Base-by-base conservation (phyloP, 768 basidiomycete genomes). In the Leccinum uliginosum region DNA sequence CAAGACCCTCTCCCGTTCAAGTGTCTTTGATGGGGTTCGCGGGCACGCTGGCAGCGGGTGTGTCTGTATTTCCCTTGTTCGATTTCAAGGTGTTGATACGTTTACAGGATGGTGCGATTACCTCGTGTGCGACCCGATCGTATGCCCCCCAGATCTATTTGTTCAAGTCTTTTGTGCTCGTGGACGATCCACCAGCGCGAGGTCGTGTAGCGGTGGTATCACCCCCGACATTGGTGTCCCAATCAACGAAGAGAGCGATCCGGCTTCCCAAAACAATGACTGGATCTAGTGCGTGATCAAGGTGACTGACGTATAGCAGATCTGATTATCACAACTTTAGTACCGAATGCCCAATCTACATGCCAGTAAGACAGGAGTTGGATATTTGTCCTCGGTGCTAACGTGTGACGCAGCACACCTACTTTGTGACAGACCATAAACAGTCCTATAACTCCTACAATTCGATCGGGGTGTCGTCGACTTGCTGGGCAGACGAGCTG, bases 21-120 rank as follows among this genome's bases (percentile, higher is more conserved):
- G 68, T 81, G 51, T 77, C 77, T 35, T 62, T 78, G 19, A 80
- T 81, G 74, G 80, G 80, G 17, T 81, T 77, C 51, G 80, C 80
- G 5, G 79, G 80, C 15, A 80, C 80, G 4, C 59, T 80, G 10
- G 74, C 66, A 51, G 74, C 75, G 2, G 72, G 76, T 63, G 50
- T 40, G 69, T 57, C 53, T 52, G 15, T 11, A 12, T 32, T 57
- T 51, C 29, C 15, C 14, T 53, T 10, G 5, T 50, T 29, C 5
- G 21, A 3, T 26, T 12, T 19, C 34, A 34, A 49, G 4, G 11
- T 9, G 52, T 50, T 59, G 48, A 62, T 57, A 29, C 15, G 14
- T 15, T 17, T 45, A 17, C 52, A 79, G 78, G 73, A 15, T 79
- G 78, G 78, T 78, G 78, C 58, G 78, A 79, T 57, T 79, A 80